Percentiles rank a stretch among this genome's conserved stretches.
Evolutionary conservation across 2,329 filamentous ascomycete genomes (phyloP).

Genomic region (Neurospora sp.): DNA sequence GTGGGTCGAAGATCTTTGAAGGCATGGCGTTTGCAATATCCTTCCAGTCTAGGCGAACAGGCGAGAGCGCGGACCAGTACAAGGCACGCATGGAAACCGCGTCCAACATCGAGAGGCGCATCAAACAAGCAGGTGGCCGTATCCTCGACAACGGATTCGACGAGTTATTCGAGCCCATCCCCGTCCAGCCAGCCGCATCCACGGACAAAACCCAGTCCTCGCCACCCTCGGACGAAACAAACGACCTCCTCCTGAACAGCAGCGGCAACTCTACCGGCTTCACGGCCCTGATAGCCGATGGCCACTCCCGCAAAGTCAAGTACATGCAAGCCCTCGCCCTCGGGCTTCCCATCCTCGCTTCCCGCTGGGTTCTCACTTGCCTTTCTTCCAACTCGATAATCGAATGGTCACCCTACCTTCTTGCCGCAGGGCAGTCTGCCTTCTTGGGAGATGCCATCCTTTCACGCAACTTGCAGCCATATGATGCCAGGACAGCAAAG

Average conservation of each 20-base stretch:
- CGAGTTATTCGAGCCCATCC: conserved; percentile 56
- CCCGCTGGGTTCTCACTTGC: conserved; percentile 72
- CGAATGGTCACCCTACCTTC: conserved; percentile 71
- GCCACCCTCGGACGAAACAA: conserved; percentile 12
- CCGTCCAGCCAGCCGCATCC: conserved; percentile 26
- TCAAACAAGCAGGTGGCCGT: conserved; percentile 61
- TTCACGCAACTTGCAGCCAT: conserved; percentile 59
- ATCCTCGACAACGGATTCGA: conserved; percentile 71
- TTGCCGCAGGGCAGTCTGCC: conserved; percentile 73
- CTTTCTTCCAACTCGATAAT: conserved; percentile 50
- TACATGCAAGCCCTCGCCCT: conserved; percentile 92
- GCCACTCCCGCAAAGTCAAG: conserved; percentile 77
- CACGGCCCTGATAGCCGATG: conserved; percentile 75
- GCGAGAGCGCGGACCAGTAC: conserved; percentile 43
- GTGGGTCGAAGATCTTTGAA: conserved; percentile 45
- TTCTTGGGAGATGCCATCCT: conserved; percentile 69
- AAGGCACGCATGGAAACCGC: conserved; percentile 28
- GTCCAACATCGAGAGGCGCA: conserved; percentile 46
- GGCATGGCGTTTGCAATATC: conserved; percentile 86
- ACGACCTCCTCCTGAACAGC: conserved; percentile 42
- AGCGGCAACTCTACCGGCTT: conserved; percentile 56
- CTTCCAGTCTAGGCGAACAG: conserved; percentile 43
- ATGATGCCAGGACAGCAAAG: conserved; percentile 45
- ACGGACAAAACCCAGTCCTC: conserved; percentile 14
- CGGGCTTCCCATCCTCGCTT: conserved; percentile 75